Conservation (phyloP, 371 early-diverging fungal species). For the Entomophthora muscae region DNA sequence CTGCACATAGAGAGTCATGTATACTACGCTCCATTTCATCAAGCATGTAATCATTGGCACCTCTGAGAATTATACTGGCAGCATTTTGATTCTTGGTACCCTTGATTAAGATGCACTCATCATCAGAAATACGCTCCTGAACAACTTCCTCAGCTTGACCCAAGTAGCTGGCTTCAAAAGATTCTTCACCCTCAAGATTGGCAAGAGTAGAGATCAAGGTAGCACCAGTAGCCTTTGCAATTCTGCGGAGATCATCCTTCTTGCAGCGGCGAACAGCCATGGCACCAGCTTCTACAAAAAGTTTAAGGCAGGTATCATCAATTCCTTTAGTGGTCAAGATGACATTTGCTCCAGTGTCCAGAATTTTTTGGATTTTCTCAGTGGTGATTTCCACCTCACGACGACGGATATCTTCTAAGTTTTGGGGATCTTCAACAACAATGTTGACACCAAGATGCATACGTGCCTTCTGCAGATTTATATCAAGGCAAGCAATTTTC, state of each 20-base stretch:
- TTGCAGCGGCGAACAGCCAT: slow-evolving; percentile 93
- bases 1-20: slow-evolving; percentile 95
- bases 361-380: slow-evolving; percentile 90
- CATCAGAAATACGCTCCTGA: slow-evolving; percentile 94
- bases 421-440: slow-evolving; percentile 93
- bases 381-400: slow-evolving; percentile 93
- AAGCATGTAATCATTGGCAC: slow-evolving; percentile 97
- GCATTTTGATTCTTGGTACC: slow-evolving; percentile 87
- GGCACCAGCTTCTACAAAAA: slow-evolving; percentile 89
- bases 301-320: slow-evolving; percentile 96
- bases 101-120: slow-evolving; percentile 93
- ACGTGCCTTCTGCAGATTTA: slow-evolving; percentile 98
- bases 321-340: slow-evolving; percentile 98
- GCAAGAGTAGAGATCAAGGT: slow-evolving; percentile 92
- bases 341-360: slow-evolving; percentile 95
- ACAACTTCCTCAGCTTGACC: slow-evolving; percentile 93
- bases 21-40: slow-evolving; percentile 99
- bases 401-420: slow-evolving; percentile 95
- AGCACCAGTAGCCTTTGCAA: slow-evolving; percentile 96
- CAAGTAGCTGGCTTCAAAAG: slow-evolving; percentile 75
- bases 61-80: slow-evolving; percentile 91
- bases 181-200: slow-evolving; percentile 95
- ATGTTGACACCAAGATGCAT: slow-evolving; percentile 98
- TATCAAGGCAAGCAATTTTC: slow-evolving; percentile 98
- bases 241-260: slow-evolving; percentile 94